phyloP scores from a whole-genome alignment of 2,329 filamentous ascomycete species.

The Aureobasidium mangrovei region DNA sequence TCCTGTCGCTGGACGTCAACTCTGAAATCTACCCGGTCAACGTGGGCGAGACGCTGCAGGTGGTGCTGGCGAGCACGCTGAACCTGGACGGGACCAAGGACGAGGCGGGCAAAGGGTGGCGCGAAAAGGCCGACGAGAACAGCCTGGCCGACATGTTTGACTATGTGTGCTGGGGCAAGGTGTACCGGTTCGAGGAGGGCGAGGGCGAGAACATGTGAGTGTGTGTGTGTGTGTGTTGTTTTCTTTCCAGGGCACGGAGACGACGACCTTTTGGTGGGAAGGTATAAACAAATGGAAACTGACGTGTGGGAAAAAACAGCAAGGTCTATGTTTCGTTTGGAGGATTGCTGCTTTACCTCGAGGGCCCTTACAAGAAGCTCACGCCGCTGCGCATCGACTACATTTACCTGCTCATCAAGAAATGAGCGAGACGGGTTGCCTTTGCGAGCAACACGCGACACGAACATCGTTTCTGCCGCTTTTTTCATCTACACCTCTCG shows the following conservation, averaged over 20 bases:
- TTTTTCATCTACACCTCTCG: no score
- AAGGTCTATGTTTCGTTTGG: conserved; percentile 94
- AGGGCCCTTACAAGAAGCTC: conserved; percentile 93
- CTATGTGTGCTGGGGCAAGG: conserved; percentile 82
- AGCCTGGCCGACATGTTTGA: conserved; percentile 71
- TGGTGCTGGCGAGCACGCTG: conserved; percentile 78
- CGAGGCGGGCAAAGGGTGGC: conserved; percentile 50
- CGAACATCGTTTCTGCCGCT: neutral
- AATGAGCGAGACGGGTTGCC: conserved; percentile 42
- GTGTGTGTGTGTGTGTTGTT: conserved; percentile 41
- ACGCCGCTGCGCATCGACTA: conserved; percentile 86
- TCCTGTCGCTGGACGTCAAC: conserved; percentile 86
- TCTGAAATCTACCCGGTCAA: conserved; percentile 77
- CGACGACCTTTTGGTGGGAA: conserved; percentile 19
- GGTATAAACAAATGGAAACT: neutral
- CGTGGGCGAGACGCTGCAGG: conserved; percentile 65
- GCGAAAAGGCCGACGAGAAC: conserved; percentile 52
- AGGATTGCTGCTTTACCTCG: conserved; percentile 78
- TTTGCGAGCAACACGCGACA: neutral
- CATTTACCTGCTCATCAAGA: conserved; percentile 89
- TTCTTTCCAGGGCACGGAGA: neutral
- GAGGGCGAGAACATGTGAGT: conserved; percentile 63
- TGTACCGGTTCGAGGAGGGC: conserved; percentile 79
- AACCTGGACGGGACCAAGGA: conserved; percentile 70
- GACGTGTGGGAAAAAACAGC: conserved; percentile 9